phyloP scores from a whole-genome alignment of 768 basidiomycete genomes.

The Psilocybe azurescens region DNA sequence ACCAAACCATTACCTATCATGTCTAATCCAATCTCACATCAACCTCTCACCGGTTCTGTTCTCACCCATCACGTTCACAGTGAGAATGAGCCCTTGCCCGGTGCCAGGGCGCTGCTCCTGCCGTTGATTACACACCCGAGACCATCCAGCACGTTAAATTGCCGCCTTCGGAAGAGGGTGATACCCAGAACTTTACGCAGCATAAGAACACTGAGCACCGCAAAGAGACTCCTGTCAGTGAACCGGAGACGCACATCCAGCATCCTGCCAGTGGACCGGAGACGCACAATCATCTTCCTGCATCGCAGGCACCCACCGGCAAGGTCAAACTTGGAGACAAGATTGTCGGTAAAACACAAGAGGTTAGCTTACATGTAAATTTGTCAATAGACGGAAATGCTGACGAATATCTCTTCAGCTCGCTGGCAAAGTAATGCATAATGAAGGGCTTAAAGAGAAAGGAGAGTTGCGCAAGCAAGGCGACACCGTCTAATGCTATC shows the following conservation, averaged over 20 bases:
- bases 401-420: neutral
- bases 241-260: no score
- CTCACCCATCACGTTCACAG: constrained; percentile 44
- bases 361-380: constrained; percentile 38
- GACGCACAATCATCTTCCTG: neutral
- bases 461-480: constrained; percentile 3
- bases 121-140: constrained; percentile 44
- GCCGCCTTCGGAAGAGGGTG: constrained; percentile 20
- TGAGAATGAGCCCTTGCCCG: constrained; percentile 54
- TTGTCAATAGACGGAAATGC: neutral
- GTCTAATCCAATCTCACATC: neutral
- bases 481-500: neutral
- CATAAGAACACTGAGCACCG: neutral
- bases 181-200: constrained; percentile 14
- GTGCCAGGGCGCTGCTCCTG: constrained; percentile 33
- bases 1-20: neutral
- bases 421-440: constrained; percentile 2
- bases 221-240: neutral
- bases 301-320: constrained; percentile 27
- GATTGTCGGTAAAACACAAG: constrained; percentile 61
- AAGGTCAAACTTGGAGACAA: constrained; percentile 56
- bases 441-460: constrained; percentile 5
- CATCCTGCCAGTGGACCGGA: neutral
- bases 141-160: constrained; percentile 38
- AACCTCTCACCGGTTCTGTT: neutral